A percentile compares a stretch with the other conserved stretches of the same genome.
Conservation (phyloP, 2,329 filamentous ascomycete genomes). For the Lecanicillium sp. region DNA sequence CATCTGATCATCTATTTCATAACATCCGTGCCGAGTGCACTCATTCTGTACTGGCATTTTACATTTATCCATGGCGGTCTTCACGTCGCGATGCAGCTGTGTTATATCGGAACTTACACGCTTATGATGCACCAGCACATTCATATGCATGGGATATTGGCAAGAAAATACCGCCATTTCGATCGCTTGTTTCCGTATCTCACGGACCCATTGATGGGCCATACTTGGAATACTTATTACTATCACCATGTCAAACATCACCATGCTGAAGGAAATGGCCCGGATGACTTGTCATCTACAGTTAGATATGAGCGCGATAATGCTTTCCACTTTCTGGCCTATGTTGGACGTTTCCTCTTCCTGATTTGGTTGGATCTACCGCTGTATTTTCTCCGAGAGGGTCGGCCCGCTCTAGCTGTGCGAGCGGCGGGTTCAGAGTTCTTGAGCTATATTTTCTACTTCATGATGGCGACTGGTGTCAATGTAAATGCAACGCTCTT, state of each 20-base stretch:
- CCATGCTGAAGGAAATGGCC: conserved; percentile 74
- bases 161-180: conserved; percentile 43
- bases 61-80: conserved; percentile 57
- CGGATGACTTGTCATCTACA: conserved; percentile 66
- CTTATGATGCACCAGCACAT: conserved; percentile 82
- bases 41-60: conserved; percentile 58
- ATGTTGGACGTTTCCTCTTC: conserved; percentile 65
- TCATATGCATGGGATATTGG: conserved; percentile 62
- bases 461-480: conserved; percentile 35
- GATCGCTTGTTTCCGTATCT: conserved; percentile 66
- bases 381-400: conserved; percentile 60
- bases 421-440: conserved; percentile 56
- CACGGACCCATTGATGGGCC: conserved; percentile 67
- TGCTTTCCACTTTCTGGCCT: conserved; percentile 55
- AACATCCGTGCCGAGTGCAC: conserved; percentile 61
- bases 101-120: conserved; percentile 66
- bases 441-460: conserved; percentile 43
- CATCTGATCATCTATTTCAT: conserved; percentile 65
- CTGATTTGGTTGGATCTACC: conserved; percentile 69
- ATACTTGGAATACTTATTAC: conserved; percentile 79
- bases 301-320: conserved; percentile 69
- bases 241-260: conserved; percentile 85
- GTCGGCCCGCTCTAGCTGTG: conserved; percentile 43
- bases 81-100: conserved; percentile 58
- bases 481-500: conserved; percentile 52